Evolutionary conservation across 768 basidiomycete genomes (phyloP).

Genomic region (Botryobasidium botryosum): DNA sequence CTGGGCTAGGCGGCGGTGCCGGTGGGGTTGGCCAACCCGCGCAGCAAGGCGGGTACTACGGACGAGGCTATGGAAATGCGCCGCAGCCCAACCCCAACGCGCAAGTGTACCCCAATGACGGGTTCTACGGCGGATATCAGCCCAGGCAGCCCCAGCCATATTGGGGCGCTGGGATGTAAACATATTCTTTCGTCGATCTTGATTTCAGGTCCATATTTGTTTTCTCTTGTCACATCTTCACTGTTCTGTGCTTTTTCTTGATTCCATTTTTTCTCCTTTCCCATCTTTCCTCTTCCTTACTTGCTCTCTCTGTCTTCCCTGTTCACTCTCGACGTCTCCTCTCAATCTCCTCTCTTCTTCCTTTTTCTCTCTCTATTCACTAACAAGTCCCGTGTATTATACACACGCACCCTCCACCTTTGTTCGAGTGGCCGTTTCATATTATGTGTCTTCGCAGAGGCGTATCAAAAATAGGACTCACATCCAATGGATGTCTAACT

Average conservation of each 20-base stretch:
- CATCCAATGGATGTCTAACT: too few relatives aligned
- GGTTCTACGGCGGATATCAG: background rate
- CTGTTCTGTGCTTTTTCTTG: background rate
- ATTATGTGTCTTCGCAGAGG: too few relatives aligned
- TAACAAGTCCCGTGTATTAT: too few relatives aligned
- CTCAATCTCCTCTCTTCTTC: background rate
- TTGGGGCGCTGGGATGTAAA: background rate
- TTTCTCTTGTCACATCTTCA: background rate
- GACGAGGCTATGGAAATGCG: background rate
- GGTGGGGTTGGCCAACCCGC: background rate
- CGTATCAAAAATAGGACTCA: too few relatives aligned
- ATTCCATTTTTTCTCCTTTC: background rate
- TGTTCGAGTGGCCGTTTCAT: too few relatives aligned
- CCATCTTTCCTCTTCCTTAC: background rate
- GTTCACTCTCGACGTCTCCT: background rate
- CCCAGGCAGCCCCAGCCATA: background rate
- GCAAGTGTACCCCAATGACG: background rate
- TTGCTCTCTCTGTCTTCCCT: background rate
- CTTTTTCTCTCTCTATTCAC: background rate
- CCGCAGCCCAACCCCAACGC: background rate
- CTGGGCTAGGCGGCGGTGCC: background rate
- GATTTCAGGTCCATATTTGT: background rate
- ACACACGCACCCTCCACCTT: too few relatives aligned
- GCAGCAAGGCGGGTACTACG: background rate
- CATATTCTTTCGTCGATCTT: background rate